Percentiles rank a stretch among this genome's conserved stretches.
Evolutionary conservation across 1,284 basidiomycete species (phyloP).

Genomic region (Entoloma clypeatum): DNA sequence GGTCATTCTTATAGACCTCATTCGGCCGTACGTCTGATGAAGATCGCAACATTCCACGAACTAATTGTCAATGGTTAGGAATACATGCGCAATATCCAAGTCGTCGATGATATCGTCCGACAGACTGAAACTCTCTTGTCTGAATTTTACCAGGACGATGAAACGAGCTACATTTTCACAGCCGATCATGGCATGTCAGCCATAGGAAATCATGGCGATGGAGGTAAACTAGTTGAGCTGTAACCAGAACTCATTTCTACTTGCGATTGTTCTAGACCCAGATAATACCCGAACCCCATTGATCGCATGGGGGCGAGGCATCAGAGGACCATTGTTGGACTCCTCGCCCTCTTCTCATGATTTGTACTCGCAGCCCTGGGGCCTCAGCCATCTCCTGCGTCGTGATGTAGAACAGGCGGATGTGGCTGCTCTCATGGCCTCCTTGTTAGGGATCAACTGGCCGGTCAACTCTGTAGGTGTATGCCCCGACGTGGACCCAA

Average conservation of each 20-base stretch:
- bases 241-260: conserved; percentile 5
- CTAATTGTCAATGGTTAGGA: too few relatives aligned
- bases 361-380: conserved; percentile 64
- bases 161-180: conserved; percentile 81
- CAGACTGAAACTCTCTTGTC: conserved; percentile 62
- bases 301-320: conserved; percentile 80
- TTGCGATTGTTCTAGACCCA: conserved; percentile 51
- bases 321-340: conserved; percentile 63
- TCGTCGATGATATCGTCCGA: conserved; percentile 77
- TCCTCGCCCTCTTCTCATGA: conserved; percentile 58
- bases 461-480: conserved; percentile 78
- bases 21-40: conserved; percentile 51
- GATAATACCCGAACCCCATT: conserved; percentile 87
- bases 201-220: conserved; percentile 89
- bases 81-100: conserved; percentile 82
- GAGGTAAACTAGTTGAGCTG: conserved; percentile 43
- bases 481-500: conserved; percentile 61
- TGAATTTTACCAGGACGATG: conserved; percentile 64
- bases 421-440: conserved; percentile 75
- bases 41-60: too few relatives aligned
- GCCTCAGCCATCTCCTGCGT: conserved; percentile 50
- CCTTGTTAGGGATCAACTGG: conserved; percentile 68
- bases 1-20: conserved; percentile 88
- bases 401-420: conserved; percentile 85
- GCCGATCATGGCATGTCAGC: conserved; percentile 91